These are phyloP conservation scores for Chrysanthemum seticuspe DNA, from an alignment of 129 eudicot species.

Conservation along the genomic window DNA sequence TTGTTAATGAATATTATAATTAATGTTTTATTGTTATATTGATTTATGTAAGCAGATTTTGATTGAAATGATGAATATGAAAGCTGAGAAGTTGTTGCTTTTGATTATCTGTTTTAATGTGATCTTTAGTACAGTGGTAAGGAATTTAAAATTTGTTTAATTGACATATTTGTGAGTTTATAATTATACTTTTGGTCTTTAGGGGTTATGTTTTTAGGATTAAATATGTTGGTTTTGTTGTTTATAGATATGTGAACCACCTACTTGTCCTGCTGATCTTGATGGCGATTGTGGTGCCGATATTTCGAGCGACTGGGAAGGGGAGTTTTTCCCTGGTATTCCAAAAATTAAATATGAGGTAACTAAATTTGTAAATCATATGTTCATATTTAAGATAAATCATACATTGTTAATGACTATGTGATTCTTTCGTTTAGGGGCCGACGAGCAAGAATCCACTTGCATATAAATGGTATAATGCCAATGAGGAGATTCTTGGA, in stretches of 20 bases:
- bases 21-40: neutral
- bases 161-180: neutral
- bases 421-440: conserved; percentile 48
- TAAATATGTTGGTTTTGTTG: neutral
- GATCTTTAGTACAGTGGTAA: conserved; percentile 56
- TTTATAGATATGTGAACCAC: conserved; percentile 56
- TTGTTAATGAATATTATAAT: neutral
- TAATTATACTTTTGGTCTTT: neutral
- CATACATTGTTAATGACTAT: no score
- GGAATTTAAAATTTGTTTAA: neutral
- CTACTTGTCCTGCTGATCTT: conserved; percentile 84
- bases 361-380: neutral
- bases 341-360: conserved; percentile 98
- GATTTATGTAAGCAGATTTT: conserved; percentile 22
- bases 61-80: conserved; percentile 43
- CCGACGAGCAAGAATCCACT: conserved; percentile 81
- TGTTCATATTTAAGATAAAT: no score
- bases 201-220: neutral
- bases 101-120: conserved; percentile 36
- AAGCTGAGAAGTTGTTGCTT: conserved; percentile 45
- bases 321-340: conserved; percentile 89
- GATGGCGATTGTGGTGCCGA: conserved; percentile 45
- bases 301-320: conserved; percentile 66
- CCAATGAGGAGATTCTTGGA: conserved; percentile 94
- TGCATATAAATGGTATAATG: conserved; percentile 85